Conservation (phyloP, 2,329 filamentous ascomycete species). For the Pseudogymnoascus sp. region DNA sequence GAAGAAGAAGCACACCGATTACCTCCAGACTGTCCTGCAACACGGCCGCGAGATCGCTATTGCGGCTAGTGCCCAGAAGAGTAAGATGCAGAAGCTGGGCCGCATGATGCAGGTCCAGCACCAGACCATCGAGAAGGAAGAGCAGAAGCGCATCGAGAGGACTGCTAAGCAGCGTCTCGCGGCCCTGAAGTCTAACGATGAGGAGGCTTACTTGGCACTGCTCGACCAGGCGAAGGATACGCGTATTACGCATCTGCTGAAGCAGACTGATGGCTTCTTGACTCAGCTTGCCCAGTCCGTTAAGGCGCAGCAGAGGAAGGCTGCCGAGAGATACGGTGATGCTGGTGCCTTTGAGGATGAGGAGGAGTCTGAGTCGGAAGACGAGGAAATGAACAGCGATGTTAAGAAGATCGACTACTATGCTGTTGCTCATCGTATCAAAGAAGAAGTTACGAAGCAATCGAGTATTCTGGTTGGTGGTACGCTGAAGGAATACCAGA, state of each 20-base stretch:
- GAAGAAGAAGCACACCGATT: slow-evolving; percentile 95
- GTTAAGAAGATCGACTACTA: slow-evolving; percentile 95
- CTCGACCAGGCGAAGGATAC: slow-evolving; percentile 98
- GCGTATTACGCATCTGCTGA: slow-evolving; percentile 93
- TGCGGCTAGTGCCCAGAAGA: slow-evolving; percentile 59
- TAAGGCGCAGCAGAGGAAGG: slow-evolving; percentile 83
- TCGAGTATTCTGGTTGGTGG: slow-evolving; percentile 85
- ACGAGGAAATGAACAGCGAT: slow-evolving; percentile 62
- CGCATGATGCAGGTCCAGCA: slow-evolving; percentile 86
- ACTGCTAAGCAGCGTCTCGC: slow-evolving; percentile 99
- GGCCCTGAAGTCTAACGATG: slow-evolving; percentile 96
- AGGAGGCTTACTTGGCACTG: slow-evolving; percentile 96
- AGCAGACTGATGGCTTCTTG: slow-evolving; percentile 96
- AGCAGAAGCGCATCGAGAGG: slow-evolving; percentile 95
- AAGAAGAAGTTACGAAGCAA: slow-evolving; percentile 82
- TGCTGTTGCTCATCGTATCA: slow-evolving; percentile 90
- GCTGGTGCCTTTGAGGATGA: slow-evolving; percentile 37
- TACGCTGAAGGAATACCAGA: slow-evolving; percentile 90
- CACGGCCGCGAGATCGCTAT: slow-evolving; percentile 74
- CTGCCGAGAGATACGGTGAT: slow-evolving; percentile 71
- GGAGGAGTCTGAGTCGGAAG: slow-evolving; percentile 64
- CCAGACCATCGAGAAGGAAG: slow-evolving; percentile 96
- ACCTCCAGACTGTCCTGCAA: slow-evolving; percentile 76
- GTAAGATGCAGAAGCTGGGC: slow-evolving; percentile 77
- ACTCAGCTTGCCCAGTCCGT: slow-evolving; percentile 92